Evolutionary conservation across 192 early-diverging fungal species (phyloP).

Genomic region (Borealophlyctis nickersoniae): DNA sequence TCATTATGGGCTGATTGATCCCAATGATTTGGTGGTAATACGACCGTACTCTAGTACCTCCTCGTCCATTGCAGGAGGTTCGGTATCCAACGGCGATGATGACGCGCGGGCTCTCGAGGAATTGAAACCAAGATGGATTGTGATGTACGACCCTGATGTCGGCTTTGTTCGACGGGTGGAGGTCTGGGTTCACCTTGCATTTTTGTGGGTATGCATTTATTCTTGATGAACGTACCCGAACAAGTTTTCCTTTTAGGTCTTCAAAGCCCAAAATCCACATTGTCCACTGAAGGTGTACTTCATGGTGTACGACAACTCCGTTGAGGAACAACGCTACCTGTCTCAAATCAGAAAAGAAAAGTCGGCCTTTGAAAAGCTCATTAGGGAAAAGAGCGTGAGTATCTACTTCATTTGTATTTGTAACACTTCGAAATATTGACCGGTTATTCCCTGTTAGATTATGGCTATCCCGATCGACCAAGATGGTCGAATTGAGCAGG

Average conservation of each 20-base stretch:
- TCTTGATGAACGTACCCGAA: background rate
- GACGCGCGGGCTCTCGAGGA: slow-evolving; percentile 66
- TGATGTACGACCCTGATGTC: slow-evolving; percentile 89
- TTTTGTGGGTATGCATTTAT: too few species aligned
- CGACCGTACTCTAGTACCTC: slow-evolving; percentile 39
- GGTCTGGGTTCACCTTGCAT: slow-evolving; percentile 29
- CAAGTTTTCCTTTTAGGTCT: slow-evolving; percentile 42
- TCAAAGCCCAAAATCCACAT: slow-evolving; percentile 53
- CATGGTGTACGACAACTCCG: slow-evolving; percentile 88
- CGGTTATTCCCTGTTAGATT: slow-evolving; percentile 36
- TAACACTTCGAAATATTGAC: too few species aligned
- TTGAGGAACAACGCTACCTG: slow-evolving; percentile 92
- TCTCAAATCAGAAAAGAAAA: slow-evolving; percentile 83
- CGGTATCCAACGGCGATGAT: slow-evolving; percentile 45
- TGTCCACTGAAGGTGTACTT: slow-evolving; percentile 78
- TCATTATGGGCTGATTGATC: slow-evolving; percentile 29
- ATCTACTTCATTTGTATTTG: background rate
- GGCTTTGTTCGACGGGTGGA: slow-evolving; percentile 87
- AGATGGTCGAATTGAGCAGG: slow-evolving; percentile 42
- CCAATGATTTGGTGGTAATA: slow-evolving; percentile 24
- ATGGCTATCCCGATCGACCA: slow-evolving; percentile 78
- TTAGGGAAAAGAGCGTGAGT: slow-evolving; percentile 78
- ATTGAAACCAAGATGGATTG: slow-evolving; percentile 71
- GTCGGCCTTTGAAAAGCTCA: slow-evolving; percentile 89
- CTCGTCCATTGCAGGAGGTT: slow-evolving; percentile 21